Base-by-base conservation (phyloP, 441 rosid genomes). In the Euphorbia celastroides region DNA sequence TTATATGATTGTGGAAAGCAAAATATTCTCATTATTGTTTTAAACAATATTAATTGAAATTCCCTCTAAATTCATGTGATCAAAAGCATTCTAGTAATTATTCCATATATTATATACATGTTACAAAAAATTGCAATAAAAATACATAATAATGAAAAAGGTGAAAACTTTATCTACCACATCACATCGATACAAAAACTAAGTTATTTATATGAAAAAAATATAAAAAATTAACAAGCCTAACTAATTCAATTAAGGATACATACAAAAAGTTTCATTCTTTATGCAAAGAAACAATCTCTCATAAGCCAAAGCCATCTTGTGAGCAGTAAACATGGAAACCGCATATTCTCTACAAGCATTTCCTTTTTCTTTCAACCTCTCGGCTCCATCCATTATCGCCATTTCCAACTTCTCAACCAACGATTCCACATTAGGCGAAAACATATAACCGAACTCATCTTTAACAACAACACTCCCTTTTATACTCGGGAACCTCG, bases 301-400 rank as follows among this genome's bases (percentile, higher is more conserved):
- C 76, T 93, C 98, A 42, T 89, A 93, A 2, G 97, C 97, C 67
- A 87, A 69, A 31, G 96, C 90, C 98, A 93, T 93, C 78, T 93
- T 93, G 17, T 60, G 72, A 1, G 98, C 97, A 10, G 90, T 81
- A 65, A 93, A 90, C 98, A 88, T 89, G 59, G 88, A 77, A 56
- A 73, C 73, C 13, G 97, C 98, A 69, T 89, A 90, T 17, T 79
- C 73, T 59, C 78, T 67, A 55, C 88, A 86, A 0, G 91, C 91
- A 67, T 79, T 77, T 10, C 97, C 97, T 78, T 95, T 89, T 74
- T 76, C 70, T 0, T 87, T 83, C 38, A 93, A 52, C 68, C 92
- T 85, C 58, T 48, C 70, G 0, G 83, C 70, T 2, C 97, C 97
- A 74, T 90, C 96, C 20, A 38, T 69, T 31, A 83, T 78, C 41